Evolutionary conservation across 805 yeast species (phyloP), one percentile per base, ranked within the genome.

Genomic region (Lachancea fermentati): DNA sequence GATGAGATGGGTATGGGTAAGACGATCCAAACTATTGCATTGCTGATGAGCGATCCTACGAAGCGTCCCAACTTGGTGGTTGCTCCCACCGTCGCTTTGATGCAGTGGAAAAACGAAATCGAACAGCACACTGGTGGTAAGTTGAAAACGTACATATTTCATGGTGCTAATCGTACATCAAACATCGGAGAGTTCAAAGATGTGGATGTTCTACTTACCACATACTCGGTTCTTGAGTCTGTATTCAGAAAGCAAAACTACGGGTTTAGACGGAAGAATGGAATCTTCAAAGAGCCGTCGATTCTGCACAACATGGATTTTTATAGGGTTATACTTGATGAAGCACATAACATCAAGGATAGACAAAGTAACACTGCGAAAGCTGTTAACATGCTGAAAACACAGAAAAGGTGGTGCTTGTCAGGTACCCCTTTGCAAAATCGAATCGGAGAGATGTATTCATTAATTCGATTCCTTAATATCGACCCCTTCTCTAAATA

Each of bases 1-100:
- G 99, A 93, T 67, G 99, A 93, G 63, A 93, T 93, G 99, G 99
- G 99, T 28, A 91, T 93, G 97, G 99, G 99, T 47, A 93, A 93
- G 55, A 93, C 99, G 0, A 89, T 93, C 36, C 98, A 93, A 64
- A 91, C 96, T 29, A 91, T 93, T 46, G 93, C 94, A 0, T 64
- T 93, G 33, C 76, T 93, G 55, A 77, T 89, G 78, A 62, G 71
- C 34, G 94, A 87, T 59, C 57, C 71, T 36, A 54, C 67, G 0
- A 80, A 78, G 49, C 66, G 76, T 8, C 97, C 97, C 7, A 85
- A 81, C 49, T 66, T 93, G 45, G 97, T 93, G 4, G 84, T 93
- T 14, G 97, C 97, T 0, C 99, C 99, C 0, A 91, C 98, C 0
- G 98, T 93, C n/a, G 97, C 97, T 0, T 66, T 93, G 34, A 85